Evolutionary conservation across 176 grass and related monocot genomes (phyloP).

Genomic region (Tillandsia leiboldiana): DNA sequence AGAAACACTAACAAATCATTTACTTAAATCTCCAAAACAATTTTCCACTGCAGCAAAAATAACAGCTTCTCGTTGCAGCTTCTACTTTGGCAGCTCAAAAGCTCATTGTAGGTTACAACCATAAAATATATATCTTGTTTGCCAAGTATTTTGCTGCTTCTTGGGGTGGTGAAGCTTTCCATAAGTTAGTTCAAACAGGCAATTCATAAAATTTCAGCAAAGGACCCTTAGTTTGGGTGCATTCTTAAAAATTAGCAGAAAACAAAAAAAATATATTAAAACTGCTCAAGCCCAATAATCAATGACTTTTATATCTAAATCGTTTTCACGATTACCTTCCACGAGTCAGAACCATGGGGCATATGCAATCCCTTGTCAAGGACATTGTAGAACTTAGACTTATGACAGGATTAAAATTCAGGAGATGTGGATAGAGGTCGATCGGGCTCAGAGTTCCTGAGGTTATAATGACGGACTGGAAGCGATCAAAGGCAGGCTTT

Average conservation of each 20-base stretch:
- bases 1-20: too few species aligned
- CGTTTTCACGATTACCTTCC: constrained; percentile 46
- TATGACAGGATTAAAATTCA: constrained; percentile 95
- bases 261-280: background rate
- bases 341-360: constrained; percentile 93
- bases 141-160: too few species aligned
- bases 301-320: background rate
- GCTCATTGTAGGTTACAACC: background rate
- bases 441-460: constrained; percentile 95
- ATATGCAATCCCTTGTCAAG: constrained; percentile 91
- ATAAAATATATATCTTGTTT: background rate
- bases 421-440: constrained; percentile 80
- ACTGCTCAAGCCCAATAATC: background rate
- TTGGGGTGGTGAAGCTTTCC: too few species aligned
- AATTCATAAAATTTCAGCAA: background rate
- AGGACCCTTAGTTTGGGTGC: background rate
- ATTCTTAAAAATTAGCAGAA: background rate
- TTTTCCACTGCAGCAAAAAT: too few species aligned
- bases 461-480: constrained; percentile 87
- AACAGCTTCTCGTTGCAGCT: too few species aligned
- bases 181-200: too few species aligned
- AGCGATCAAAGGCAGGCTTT: constrained; percentile 88
- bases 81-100: too few species aligned
- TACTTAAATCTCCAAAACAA: too few species aligned
- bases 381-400: constrained; percentile 97